These are phyloP conservation scores for Entomophthora muscae DNA, from an alignment of 371 early-diverging fungal species.

Conservation along the genomic window DNA sequence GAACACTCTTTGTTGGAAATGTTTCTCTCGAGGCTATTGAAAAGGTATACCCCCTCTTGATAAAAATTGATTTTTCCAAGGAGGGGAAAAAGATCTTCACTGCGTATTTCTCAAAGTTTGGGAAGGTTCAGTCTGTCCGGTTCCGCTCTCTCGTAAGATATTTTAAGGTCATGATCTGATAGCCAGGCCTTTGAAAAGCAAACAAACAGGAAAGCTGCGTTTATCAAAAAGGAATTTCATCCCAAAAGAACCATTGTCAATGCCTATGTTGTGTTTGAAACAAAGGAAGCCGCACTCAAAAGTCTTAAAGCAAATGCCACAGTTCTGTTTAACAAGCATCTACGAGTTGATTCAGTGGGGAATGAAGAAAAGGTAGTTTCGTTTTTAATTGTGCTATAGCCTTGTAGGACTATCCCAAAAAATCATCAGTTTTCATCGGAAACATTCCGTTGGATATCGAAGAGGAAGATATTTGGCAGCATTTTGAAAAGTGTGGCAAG, in stretches of 20 bases:
- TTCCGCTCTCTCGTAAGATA: constrained; percentile 64
- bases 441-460: constrained; percentile 68
- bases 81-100: constrained; percentile 37
- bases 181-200: constrained; percentile 41
- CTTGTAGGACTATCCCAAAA: constrained; percentile 42
- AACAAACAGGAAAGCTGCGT: constrained; percentile 53
- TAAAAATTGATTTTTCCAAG: constrained; percentile 12
- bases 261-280: constrained; percentile 69
- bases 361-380: constrained; percentile 21
- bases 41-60: constrained; percentile 20
- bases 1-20: constrained; percentile 74
- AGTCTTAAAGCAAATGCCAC: constrained; percentile 48
- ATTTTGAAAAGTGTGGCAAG: constrained; percentile 64
- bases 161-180: neutral
- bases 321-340: constrained; percentile 66
- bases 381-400: neutral
- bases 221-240: constrained; percentile 56
- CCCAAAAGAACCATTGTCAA: constrained; percentile 65
- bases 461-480: constrained; percentile 74
- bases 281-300: constrained; percentile 34
- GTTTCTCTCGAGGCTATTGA: constrained; percentile 38
- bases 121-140: constrained; percentile 64
- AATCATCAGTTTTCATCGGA: constrained; percentile 82
- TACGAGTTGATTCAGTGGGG: constrained; percentile 65
- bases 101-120: constrained; percentile 41